These are phyloP conservation scores for Suhomyces sp. DNA, from an alignment of 805 yeast genomes.

Conservation along the genomic window DNA sequence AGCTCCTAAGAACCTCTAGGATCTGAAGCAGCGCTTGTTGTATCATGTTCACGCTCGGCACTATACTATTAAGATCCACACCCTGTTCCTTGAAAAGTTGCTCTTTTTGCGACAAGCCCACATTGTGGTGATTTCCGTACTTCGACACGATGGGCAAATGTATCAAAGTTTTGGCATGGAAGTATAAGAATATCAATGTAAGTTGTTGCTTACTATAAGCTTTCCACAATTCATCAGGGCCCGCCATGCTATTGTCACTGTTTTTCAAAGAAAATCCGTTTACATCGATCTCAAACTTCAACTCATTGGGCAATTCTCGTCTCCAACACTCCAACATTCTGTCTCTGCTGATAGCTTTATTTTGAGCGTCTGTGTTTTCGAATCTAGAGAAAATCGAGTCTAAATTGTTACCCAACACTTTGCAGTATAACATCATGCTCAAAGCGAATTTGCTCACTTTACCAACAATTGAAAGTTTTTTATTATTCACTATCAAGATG, in stretches of 20 bases:
- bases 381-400: conserved; percentile 68
- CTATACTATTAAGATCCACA: conserved; percentile 22
- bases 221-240: conserved; percentile 19
- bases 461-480: conserved; percentile 62
- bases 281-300: conserved; percentile 63
- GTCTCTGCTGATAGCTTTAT: conserved; percentile 42
- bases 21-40: conserved; percentile 68
- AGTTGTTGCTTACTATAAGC: conserved; percentile 44
- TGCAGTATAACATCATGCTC: conserved; percentile 63
- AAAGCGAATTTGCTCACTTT: conserved; percentile 64
- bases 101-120: conserved; percentile 39
- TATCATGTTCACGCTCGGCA: conserved; percentile 60
- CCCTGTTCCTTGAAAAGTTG: conserved; percentile 37
- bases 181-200: conserved; percentile 46
- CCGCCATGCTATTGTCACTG: conserved; percentile 15
- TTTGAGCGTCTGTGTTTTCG: conserved; percentile 28
- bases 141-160: conserved; percentile 41
- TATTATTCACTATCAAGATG: conserved; percentile 57
- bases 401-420: conserved; percentile 68
- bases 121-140: conserved; percentile 40
- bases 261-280: conserved; percentile 47
- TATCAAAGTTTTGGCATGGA: conserved; percentile 43
- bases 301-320: conserved; percentile 57
- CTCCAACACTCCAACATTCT: conserved; percentile 78
- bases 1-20: conserved; percentile 47